Evolutionary conservation across 2,329 filamentous ascomycete species (phyloP).

Genomic region (Neodidymelliopsis sp.): DNA sequence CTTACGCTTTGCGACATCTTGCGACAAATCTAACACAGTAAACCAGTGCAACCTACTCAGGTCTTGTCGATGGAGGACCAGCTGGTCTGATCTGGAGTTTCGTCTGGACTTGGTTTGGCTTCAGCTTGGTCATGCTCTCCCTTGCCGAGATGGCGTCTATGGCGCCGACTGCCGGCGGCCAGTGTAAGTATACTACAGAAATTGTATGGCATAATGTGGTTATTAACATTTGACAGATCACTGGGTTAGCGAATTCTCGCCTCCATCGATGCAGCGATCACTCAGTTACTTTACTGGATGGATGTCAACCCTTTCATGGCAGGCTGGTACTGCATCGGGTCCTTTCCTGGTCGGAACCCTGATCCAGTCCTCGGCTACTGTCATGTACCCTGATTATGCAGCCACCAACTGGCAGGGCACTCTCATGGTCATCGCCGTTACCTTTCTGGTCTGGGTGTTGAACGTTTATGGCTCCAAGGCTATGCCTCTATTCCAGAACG

Average conservation of each 20-base stretch:
- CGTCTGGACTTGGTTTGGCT: conserved; percentile 45
- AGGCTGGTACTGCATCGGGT: conserved; percentile 58
- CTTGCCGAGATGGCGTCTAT: conserved; percentile 48
- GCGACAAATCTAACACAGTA: conserved; percentile 11
- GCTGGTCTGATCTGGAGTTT: conserved; percentile 47
- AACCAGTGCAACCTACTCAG: conserved; percentile 37
- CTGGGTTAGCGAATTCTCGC: conserved; percentile 47
- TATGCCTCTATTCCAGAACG: conserved; percentile 47
- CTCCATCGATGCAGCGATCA: conserved; percentile 36
- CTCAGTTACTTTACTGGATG: conserved; percentile 51
- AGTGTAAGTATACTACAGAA: no score
- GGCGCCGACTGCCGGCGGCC: conserved; percentile 46
- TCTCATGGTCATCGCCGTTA: conserved; percentile 57
- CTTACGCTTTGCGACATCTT: not conserved
- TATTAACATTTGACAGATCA: no score
- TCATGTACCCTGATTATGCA: conserved; percentile 53
- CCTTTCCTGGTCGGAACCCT: conserved; percentile 58
- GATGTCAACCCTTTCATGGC: conserved; percentile 60
- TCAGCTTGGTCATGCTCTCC: conserved; percentile 41
- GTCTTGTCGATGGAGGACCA: conserved; percentile 42
- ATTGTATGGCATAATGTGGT: no score
- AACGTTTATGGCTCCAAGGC: conserved; percentile 47
- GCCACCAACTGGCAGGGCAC: conserved; percentile 58
- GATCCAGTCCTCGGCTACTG: conserved; percentile 54
- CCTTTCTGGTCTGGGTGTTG: conserved; percentile 52